Evolutionary conservation across 805 yeast species (phyloP).

Genomic region (Cyberlindnera suaveolens): DNA sequence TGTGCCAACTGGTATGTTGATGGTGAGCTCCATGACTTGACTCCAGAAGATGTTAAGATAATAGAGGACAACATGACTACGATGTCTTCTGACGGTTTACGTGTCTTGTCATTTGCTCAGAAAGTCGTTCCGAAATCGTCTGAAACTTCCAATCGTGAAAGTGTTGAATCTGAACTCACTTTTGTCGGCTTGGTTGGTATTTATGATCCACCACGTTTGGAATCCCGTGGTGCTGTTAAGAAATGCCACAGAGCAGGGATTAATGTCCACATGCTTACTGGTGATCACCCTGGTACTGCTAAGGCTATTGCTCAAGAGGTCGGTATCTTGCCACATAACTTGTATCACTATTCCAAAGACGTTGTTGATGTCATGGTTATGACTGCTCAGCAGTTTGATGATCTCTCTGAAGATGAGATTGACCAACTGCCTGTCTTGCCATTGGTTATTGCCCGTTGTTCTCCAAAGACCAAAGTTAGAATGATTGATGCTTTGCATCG

Average conservation of each 20-base stretch:
- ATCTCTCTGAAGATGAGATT: slow-evolving; percentile 51
- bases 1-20: slow-evolving; percentile 49
- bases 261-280: slow-evolving; percentile 76
- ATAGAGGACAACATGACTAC: slow-evolving; percentile 53
- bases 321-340: slow-evolving; percentile 62
- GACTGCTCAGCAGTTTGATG: slow-evolving; percentile 71
- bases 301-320: slow-evolving; percentile 76
- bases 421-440: slow-evolving; percentile 64
- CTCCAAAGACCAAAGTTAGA: slow-evolving; percentile 76
- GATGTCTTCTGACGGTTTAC: slow-evolving; percentile 57
- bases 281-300: slow-evolving; percentile 78
- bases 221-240: slow-evolving; percentile 61
- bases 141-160: slow-evolving; percentile 32
- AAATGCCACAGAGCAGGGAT: slow-evolving; percentile 70
- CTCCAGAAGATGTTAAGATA: slow-evolving; percentile 31
- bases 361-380: slow-evolving; percentile 63
- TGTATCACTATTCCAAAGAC: slow-evolving; percentile 48
- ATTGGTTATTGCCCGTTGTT: slow-evolving; percentile 74
- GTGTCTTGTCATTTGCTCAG: slow-evolving; percentile 67
- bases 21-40: slow-evolving; percentile 29
- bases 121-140: slow-evolving; percentile 28
- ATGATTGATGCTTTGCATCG: slow-evolving; percentile 74
- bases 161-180: slow-evolving; percentile 46
- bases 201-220: slow-evolving; percentile 74
- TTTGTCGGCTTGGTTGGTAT: slow-evolving; percentile 71